Evolutionary conservation across 177 flowering plant genomes (phyloP).

Genomic region (Vitis hybrid): DNA sequence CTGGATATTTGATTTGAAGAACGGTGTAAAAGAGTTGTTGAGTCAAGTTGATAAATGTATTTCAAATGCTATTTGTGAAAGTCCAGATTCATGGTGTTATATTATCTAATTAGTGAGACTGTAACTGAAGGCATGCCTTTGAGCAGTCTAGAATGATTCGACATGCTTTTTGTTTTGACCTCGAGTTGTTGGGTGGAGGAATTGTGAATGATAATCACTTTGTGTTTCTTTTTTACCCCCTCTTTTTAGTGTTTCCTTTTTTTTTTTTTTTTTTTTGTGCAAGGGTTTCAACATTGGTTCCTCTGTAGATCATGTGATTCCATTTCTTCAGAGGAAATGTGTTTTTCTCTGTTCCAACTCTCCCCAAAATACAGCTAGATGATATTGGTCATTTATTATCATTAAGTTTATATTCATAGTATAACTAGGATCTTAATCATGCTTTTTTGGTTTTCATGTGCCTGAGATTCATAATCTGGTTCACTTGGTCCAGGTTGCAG

Average conservation of each 20-base stretch:
- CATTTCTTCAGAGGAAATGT: background rate
- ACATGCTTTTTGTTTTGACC: background rate
- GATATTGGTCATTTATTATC: background rate
- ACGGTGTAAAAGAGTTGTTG: background rate
- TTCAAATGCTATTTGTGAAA: background rate
- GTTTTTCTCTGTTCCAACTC: too few relatives aligned
- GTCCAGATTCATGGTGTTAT: background rate
- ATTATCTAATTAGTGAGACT: background rate
- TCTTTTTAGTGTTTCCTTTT: too few relatives aligned
- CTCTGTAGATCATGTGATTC: background rate
- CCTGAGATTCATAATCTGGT: background rate
- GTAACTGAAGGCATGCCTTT: background rate
- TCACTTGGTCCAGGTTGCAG: conserved; percentile 46
- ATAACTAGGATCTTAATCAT: background rate
- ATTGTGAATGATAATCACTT: background rate
- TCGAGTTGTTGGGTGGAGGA: background rate
- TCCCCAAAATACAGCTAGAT: too few relatives aligned
- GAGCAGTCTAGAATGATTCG: background rate
- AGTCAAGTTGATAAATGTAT: background rate
- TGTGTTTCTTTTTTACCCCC: too few relatives aligned
- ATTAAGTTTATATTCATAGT: background rate
- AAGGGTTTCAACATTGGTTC: background rate
- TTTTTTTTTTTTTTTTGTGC: background rate
- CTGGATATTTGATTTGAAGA: background rate
- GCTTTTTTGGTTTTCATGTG: background rate